Evolutionary conservation across 2,329 filamentous ascomycete species (phyloP), one percentile per base, ranked within the genome.

Genomic region (Tothia fuscella): DNA sequence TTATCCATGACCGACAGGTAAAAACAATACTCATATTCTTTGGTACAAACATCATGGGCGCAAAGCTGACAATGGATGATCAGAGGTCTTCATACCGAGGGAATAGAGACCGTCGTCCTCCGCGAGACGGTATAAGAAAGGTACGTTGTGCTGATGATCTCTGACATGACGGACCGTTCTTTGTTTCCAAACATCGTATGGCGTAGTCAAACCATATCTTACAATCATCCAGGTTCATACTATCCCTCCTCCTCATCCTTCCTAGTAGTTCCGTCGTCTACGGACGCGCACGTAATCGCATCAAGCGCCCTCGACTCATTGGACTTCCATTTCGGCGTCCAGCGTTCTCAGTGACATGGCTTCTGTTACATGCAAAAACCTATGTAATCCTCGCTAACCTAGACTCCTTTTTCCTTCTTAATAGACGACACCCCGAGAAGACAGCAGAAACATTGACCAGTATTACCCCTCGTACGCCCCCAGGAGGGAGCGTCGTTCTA

Each of bases 391-490:
- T 30, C 35, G 35, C 30, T 44, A 28, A 37, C 57, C 58, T 56
- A 64, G 57, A 55, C 54, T 52, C 53, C 53, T 53, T 45, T 49
- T 49, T 52, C 36, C 49, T 55, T 49, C 46, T 48, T 47, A 51
- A 50, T 51, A 54, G 51, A 52, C 50, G 49, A 52, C 50, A 50
- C 54, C 52, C 47, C 60, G 57, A 54, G 76, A 81, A 49, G 64
- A 72, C 47, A 67, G 70, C 47, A 71, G 76, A 63, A 78, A 80
- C 59, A 67, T 85, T 54, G 80, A 86, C 60, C 76, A 75, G 81
- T 86, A 61, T 74, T 65, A 37, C 6, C 38, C 32, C 26, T 25
- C 32, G 14, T 38, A 17, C 3, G 36, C 42, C 26, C 9, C n/a
- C 28, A 13, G 28, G 36, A 34, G 36, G 26, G 24, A 19, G 41